Evolutionary conservation across 805 yeast genomes (phyloP), one percentile per base, ranked within the genome.

Genomic region (Yarrowia alimentaria): DNA sequence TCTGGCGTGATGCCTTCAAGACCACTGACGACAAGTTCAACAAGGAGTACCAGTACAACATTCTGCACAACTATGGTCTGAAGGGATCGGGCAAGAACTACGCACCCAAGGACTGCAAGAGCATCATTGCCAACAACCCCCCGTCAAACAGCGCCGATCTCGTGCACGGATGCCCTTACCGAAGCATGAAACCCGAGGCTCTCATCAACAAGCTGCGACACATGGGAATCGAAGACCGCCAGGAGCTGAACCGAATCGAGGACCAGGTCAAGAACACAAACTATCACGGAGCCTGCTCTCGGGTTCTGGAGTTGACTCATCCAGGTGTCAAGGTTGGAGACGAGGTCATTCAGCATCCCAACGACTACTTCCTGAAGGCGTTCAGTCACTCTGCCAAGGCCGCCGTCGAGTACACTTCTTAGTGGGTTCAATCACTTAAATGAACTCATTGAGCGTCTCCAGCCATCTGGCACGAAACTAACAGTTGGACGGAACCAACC

Each of bases 1-100:
- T 89, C 65, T 93, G 97, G 95, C 70, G 81, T 10, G 69, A 68
- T 49, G 83, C 83, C 56, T 91, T 91, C 66, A 67, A 70, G 50
- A 64, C 61, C 9, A 75, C 81, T 5, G 64, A 79, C 50, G 96
- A 88, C 51, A 79, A 79, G 59, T 89, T 90, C 68, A 79, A 83
- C 65, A 90, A 89, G 67, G 95, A 91, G 62, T 90, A 91, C 71
- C 75, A 79, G 55, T 93, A 93, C 72, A 86, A 85, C 60, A 79
- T 93, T 61, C 76, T 95, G 54, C 97, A 93, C 66, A 77, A 76
- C 55, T 93, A 91, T 64, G 99, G 98, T 42, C 71, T 87, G 53
- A 96, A 87, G 68, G 99, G 99, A 58, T 83, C 83, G 10, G 72
- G 96, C 54, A 83, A 80, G 60, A 85, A 88, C 59, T 89, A 88